Evolutionary conservation across 2,329 filamentous ascomycete genomes (phyloP), one percentile per base, ranked within the genome.

Genomic region (Diplodia intermedia): DNA sequence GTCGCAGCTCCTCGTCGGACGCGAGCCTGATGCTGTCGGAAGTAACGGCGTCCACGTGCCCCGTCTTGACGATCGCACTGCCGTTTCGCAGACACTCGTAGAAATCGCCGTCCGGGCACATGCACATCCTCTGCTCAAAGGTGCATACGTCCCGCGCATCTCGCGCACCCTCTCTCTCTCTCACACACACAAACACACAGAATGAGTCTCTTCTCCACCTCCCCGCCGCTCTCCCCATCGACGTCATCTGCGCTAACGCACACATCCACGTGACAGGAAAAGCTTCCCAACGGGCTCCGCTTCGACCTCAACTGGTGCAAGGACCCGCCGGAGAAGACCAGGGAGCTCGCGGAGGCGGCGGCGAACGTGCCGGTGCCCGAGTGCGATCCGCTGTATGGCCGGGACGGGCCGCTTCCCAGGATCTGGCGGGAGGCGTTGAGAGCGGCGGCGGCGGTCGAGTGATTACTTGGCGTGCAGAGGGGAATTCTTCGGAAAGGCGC

Each of bases 111-210:
- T 88, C 83, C 0, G 85, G 85, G 20, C 80, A 89, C 69, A 92
- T 81, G 73, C 92, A 95, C 5, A 95, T 80, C 0, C 92, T 86
- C 76, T 96, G 92, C 65, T 93, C 85, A 83, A 91, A 85, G 1
- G 82, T n/a, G n/a, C n/a, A n/a, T n/a, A n/a, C n/a, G n/a, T n/a
- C n/a, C n/a, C n/a, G n/a, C n/a, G n/a, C n/a, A n/a, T n/a, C n/a
- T n/a, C n/a, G n/a, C n/a, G n/a, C n/a, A n/a, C n/a, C n/a, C n/a
- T n/a, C n/a, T n/a, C n/a, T n/a, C n/a, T n/a, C n/a, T n/a, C n/a
- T n/a, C n/a, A n/a, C n/a, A n/a, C n/a, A n/a, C n/a, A n/a, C n/a
- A n/a, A n/a, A n/a, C n/a, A n/a, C n/a, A n/a, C n/a, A n/a, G n/a
- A n/a, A n/a, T n/a, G n/a, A n/a, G n/a, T n/a, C n/a, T n/a, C n/a